A percentile compares a stretch with the other conserved stretches of the same genome.
Conservation (phyloP, 2,329 filamentous ascomycete species). For the Apiospora hydei region DNA sequence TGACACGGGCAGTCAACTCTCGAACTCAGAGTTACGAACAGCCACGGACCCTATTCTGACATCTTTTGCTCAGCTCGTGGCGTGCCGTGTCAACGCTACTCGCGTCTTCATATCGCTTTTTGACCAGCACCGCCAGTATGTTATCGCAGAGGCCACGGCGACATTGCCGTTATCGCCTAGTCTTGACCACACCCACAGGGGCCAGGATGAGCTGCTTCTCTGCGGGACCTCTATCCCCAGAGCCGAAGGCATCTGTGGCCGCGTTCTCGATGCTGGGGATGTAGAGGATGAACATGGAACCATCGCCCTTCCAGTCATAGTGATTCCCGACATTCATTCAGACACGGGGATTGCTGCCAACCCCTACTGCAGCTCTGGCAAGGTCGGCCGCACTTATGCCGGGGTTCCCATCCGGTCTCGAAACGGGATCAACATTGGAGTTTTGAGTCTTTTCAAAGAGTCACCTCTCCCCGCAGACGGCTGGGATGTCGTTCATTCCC, state of each 20-base stretch:
- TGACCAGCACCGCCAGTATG: conserved; percentile 54
- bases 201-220: conserved; percentile 32
- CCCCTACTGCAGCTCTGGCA: conserved; percentile 29
- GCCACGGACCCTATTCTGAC: conserved; percentile 45
- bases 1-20: neutral
- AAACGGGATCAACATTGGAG: conserved; percentile 30
- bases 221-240: conserved; percentile 41
- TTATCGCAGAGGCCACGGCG: conserved; percentile 59
- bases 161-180: conserved; percentile 39
- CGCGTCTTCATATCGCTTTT: conserved; percentile 60
- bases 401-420: conserved; percentile 29
- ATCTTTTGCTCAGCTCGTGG: conserved; percentile 57
- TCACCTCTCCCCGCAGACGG: conserved; percentile 8
- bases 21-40: neutral
- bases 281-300: neutral
- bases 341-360: conserved; percentile 41
- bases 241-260: conserved; percentile 40
- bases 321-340: conserved; percentile 43
- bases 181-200: conserved; percentile 33
- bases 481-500: neutral
- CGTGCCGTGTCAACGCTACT: conserved; percentile 48
- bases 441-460: conserved; percentile 27
- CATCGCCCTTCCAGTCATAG: conserved; percentile 40
- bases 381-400: conserved; percentile 27
- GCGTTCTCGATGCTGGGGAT: conserved; percentile 32